A percentile compares a stretch with the other conserved stretches of the same genome.
Conservation (phyloP, 2,329 filamentous ascomycete genomes). For the Chaetothyriales sp. region DNA sequence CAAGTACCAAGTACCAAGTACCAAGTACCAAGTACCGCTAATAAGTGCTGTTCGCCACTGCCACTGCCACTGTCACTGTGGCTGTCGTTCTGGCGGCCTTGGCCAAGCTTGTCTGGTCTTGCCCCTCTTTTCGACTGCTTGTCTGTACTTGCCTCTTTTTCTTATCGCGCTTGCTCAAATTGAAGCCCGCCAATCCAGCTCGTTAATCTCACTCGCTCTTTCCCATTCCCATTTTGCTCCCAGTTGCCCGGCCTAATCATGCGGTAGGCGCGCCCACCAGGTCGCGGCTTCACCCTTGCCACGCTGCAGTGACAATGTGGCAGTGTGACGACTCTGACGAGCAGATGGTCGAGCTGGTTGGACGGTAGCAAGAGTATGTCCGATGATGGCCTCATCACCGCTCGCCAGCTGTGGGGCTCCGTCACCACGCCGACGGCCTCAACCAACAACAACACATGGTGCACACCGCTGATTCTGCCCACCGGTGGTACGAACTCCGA, state of each 20-base stretch:
- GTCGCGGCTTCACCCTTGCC: neutral
- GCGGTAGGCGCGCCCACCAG: neutral
- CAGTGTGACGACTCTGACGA: neutral
- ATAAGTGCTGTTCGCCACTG: too few species aligned
- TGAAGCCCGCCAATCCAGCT: too few species aligned
- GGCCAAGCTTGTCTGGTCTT: too few species aligned
- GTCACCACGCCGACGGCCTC: conserved; percentile 17
- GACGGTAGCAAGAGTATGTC: conserved; percentile 14
- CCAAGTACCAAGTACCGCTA: too few species aligned
- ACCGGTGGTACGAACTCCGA: conserved; percentile 36
- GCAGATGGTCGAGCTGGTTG: neutral
- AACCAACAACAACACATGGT: conserved; percentile 34
- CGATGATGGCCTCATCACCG: conserved; percentile 10
- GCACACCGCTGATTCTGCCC: conserved; percentile 48
- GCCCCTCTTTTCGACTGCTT: too few species aligned
- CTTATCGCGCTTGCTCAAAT: too few species aligned
- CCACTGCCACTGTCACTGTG: too few species aligned
- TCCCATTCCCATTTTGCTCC: neutral
- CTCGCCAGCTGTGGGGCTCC: conserved; percentile 17
- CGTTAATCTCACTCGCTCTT: neutral
- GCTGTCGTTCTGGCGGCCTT: too few species aligned
- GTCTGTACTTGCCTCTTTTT: too few species aligned
- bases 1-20: too few species aligned
- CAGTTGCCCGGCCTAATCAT: neutral
- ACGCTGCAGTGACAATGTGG: neutral